phyloP scores from a whole-genome alignment of 306 rosid species.

The Dryas drummondii region DNA sequence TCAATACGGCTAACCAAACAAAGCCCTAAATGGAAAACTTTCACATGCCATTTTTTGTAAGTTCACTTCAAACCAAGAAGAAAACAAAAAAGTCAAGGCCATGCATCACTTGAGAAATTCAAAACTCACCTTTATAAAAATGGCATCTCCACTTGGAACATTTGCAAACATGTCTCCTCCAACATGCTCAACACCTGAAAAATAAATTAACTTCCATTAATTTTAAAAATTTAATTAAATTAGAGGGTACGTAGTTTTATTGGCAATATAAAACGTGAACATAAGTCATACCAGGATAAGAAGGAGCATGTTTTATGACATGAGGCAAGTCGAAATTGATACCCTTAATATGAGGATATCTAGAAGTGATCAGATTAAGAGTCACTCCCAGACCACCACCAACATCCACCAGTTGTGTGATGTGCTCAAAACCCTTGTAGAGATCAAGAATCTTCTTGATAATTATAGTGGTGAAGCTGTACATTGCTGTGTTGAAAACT shows the following conservation, averaged over 20 bases:
- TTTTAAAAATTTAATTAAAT: too few species aligned
- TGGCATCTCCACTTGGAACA: conserved; percentile 60
- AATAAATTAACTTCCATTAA: background rate
- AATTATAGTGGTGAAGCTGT: conserved; percentile 14
- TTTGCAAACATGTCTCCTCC: conserved; percentile 56
- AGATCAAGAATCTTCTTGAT: conserved; percentile 36
- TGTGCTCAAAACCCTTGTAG: conserved; percentile 47
- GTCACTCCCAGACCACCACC: conserved; percentile 54
- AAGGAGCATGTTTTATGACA: conserved; percentile 35
- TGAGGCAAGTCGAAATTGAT: conserved; percentile 46
- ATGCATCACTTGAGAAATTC: too few species aligned
- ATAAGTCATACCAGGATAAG: conserved; percentile 19
- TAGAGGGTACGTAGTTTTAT: too few species aligned
- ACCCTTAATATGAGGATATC: conserved; percentile 48
- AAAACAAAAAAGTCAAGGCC: too few species aligned
- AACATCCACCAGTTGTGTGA: conserved; percentile 48
- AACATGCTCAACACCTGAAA: conserved; percentile 50
- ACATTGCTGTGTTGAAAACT: conserved; percentile 27
- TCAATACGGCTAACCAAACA: too few species aligned
- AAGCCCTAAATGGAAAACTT: too few species aligned
- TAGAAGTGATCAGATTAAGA: conserved; percentile 44
- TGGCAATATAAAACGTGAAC: too few species aligned
- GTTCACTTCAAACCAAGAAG: too few species aligned
- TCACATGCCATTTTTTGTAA: too few species aligned
- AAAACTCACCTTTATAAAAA: conserved; percentile 48